Evolutionary conservation across 1,284 basidiomycete genomes (phyloP), one percentile per base, ranked within the genome.

Genomic region (Fistulina hepatica): DNA sequence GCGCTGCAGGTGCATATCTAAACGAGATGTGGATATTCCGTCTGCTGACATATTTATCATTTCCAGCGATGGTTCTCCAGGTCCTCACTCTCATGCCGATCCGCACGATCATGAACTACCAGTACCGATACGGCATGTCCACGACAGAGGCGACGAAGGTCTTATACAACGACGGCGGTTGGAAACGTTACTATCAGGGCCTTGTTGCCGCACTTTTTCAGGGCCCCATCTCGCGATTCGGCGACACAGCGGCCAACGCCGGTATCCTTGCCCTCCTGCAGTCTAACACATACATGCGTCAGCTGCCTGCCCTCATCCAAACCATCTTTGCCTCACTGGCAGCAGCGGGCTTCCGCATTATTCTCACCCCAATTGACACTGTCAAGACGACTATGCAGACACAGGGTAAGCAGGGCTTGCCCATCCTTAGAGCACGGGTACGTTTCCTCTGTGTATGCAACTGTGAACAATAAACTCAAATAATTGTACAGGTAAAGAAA

Each of bases 371-470:
- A 0, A 71, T 93, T 36, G 90, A 94, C 58, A 91, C 90, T 1
- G 55, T 92, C 45, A 93, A 94, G 69, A 94, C 90, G 6, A 93
- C 88, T 1, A 63, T 93, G 62, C 90, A 94, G 60, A 85, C 90
- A 0, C 80, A 91, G 53, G 90, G 90, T 5, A 73, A 67, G 42
- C 57, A 60, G 0, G 90, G 85, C 0, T 59, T 79, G 40, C 53
- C 54, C 21, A 71, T 93, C 34, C 60, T 93, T 26, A 69, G 63
- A 44, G 63, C 70, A 6, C 68, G 89, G 47, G 78, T 82, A 45
- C 21, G 67, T 58, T 19, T 15, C n/a, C 17, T 17, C 26, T 17
- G 37, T 22, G 27, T 9, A 6, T 20, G 28, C 15, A 13, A 13
- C 35, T 21, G 15, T 17, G 20, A 6, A 5, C 15, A 2, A 20